Percentiles rank a stretch among this genome's conserved stretches.
phyloP scores from a whole-genome alignment of 2,329 filamentous ascomycete genomes.

The Curvularia eragrostidis region DNA sequence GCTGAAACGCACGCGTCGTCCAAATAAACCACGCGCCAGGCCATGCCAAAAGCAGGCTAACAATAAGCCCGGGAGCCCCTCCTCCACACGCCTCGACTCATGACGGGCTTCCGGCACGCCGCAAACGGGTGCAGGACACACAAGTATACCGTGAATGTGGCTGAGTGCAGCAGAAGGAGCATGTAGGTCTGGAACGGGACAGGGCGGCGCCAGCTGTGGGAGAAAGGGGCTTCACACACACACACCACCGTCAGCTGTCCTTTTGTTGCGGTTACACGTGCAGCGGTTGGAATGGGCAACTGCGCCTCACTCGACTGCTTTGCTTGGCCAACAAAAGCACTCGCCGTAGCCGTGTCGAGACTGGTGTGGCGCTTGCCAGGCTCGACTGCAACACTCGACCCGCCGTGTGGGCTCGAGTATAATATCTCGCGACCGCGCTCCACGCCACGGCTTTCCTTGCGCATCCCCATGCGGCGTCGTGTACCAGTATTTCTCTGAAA shows the following conservation, averaged over 20 bases:
- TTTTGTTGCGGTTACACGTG: no score
- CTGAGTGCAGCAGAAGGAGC: background rate
- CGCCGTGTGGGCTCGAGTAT: background rate
- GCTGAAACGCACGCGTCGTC: background rate
- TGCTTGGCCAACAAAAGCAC: background rate
- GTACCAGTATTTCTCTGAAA: background rate
- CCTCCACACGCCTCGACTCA: background rate
- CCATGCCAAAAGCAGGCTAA: background rate
- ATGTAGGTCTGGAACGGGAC: background rate
- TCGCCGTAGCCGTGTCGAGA: background rate
- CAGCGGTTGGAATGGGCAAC: background rate
- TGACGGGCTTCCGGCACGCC: background rate
- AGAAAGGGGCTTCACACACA: background rate
- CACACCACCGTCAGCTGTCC: background rate
- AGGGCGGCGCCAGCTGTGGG: background rate
- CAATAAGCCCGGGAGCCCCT: background rate
- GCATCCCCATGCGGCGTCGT: background rate
- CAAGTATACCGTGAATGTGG: no score
- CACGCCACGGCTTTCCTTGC: background rate
- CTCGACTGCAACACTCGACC: background rate
- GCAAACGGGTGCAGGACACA: no score
- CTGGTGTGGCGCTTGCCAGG: constrained; percentile 1
- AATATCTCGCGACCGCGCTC: background rate
- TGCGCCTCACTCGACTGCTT: background rate
- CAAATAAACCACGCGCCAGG: background rate